Conservation (phyloP, 768 basidiomycete species). For the Melanogaster broomeanus region DNA sequence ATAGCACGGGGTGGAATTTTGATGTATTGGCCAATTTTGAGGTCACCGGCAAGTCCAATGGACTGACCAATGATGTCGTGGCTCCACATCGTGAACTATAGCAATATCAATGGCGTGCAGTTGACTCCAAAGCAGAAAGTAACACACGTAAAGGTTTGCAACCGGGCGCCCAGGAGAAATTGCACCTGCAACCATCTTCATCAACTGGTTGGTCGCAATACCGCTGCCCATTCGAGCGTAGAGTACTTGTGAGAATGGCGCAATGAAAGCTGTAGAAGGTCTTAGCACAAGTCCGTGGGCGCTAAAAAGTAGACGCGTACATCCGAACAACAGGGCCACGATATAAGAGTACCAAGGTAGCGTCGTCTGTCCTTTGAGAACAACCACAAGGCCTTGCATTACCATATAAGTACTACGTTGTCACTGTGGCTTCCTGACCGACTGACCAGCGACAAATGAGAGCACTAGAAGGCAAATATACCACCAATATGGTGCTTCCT, state of each 20-base stretch:
- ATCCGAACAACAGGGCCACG: slow-evolving; percentile 54
- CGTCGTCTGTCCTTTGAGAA: slow-evolving; percentile 58
- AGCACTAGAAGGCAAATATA: slow-evolving; percentile 49
- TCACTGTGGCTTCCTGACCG: neutral
- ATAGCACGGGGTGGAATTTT: slow-evolving; percentile 70
- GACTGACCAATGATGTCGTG: slow-evolving; percentile 60
- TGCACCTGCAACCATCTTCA: slow-evolving; percentile 66
- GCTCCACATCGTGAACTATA: slow-evolving; percentile 68
- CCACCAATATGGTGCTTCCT: slow-evolving; percentile 65
- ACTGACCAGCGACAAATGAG: slow-evolving; percentile 56
- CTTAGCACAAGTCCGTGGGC: neutral
- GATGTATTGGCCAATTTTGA: slow-evolving; percentile 49
- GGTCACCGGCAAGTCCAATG: slow-evolving; percentile 48
- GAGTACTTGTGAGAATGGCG: slow-evolving; percentile 56
- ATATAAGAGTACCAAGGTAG: slow-evolving; percentile 67
- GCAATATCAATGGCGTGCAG: neutral
- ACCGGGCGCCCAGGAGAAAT: slow-evolving; percentile 65
- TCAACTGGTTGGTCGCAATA: slow-evolving; percentile 58
- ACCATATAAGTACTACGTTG: neutral
- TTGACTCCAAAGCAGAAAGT: neutral
- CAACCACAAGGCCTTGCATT: slow-evolving; percentile 51
- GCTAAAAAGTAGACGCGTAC: slow-evolving; percentile 36
- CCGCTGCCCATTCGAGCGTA: slow-evolving; percentile 63
- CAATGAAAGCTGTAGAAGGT: slow-evolving; percentile 2
- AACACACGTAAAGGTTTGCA: slow-evolving; percentile 64